These are phyloP conservation scores for Trichoderma sp. DNA, from an alignment of 2,329 filamentous ascomycete genomes.

Conservation along the genomic window DNA sequence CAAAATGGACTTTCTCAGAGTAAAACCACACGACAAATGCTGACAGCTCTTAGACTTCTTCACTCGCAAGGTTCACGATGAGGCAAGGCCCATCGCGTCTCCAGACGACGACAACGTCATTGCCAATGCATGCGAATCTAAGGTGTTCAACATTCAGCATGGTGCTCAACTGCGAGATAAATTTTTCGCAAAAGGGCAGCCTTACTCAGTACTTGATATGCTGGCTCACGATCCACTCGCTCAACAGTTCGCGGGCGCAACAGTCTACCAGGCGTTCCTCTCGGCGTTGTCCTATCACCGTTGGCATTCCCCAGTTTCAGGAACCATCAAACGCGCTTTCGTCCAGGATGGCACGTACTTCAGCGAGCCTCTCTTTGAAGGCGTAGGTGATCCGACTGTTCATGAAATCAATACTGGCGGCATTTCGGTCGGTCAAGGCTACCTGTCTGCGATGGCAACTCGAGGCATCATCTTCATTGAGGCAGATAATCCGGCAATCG, in stretches of 20 bases:
- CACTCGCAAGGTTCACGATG: conserved; percentile 53
- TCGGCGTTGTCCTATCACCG: conserved; percentile 67
- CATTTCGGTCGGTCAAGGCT: conserved; percentile 57
- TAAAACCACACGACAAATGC: neutral
- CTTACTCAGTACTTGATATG: conserved; percentile 65
- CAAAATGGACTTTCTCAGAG: neutral
- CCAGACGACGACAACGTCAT: conserved; percentile 54
- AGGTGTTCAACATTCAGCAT: conserved; percentile 50
- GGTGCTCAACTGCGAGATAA: conserved; percentile 54
- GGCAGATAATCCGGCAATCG: conserved; percentile 64
- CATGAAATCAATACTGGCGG: conserved; percentile 41
- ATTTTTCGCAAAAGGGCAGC: conserved; percentile 69
- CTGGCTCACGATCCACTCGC: conserved; percentile 54
- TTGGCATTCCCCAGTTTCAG: conserved; percentile 68
- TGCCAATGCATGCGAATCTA: conserved; percentile 63
- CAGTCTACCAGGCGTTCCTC: conserved; percentile 69
- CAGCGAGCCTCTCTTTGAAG: conserved; percentile 51
- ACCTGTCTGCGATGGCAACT: conserved; percentile 65
- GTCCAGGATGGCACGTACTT: conserved; percentile 66
- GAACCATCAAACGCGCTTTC: conserved; percentile 56
- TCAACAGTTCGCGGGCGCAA: conserved; percentile 57
- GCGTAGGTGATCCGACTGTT: conserved; percentile 28
- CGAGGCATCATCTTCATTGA: conserved; percentile 68
- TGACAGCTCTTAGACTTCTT: conserved; percentile 53
- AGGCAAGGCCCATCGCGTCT: conserved; percentile 55